phyloP scores from a whole-genome alignment of 495 filamentous ascomycete genomes.

The Trichoderma asperelloides region DNA sequence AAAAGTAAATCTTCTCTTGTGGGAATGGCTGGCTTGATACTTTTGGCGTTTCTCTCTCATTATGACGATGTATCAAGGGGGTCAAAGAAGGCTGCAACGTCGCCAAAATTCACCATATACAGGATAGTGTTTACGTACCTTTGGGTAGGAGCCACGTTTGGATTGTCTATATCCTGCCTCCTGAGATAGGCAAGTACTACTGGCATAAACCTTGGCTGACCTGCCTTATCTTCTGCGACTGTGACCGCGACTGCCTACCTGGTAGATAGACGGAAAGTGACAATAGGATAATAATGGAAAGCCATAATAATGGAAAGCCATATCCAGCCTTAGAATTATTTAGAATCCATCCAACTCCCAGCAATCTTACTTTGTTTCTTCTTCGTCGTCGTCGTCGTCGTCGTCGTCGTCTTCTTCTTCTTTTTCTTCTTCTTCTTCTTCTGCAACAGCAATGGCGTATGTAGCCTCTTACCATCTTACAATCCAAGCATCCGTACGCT shows the following conservation, averaged over 20 bases:
- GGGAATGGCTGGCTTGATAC: slow-evolving; percentile 2
- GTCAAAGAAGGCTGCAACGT: neutral
- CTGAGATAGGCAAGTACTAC: neutral
- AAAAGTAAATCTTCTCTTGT: neutral
- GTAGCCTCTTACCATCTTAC: neutral
- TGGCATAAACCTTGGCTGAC: slow-evolving; percentile 4
- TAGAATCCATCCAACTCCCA: slow-evolving; percentile 5
- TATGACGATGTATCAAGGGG: slow-evolving; percentile 3
- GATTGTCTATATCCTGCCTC: slow-evolving; percentile 4
- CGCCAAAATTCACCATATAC: slow-evolving; percentile 1
- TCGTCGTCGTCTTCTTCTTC: neutral
- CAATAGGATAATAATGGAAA: neutral
- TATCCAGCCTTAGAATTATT: neutral
- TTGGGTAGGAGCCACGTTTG: neutral
- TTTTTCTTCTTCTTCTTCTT: neutral
- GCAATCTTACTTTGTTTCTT: neutral
- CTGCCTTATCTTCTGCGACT: neutral
- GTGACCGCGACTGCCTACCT: slow-evolving; percentile 3
- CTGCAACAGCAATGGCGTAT: neutral
- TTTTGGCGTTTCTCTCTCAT: slow-evolving; percentile 4
- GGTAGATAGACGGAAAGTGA: neutral
- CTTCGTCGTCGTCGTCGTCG: no score
- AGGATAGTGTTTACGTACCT: neutral
- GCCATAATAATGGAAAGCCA: neutral
- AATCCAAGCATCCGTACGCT: slow-evolving; percentile 5